Evolutionary conservation across 2,329 filamentous ascomycete genomes (phyloP), one percentile per base, ranked within the genome.

Genomic region (Metarhizium brunneum): DNA sequence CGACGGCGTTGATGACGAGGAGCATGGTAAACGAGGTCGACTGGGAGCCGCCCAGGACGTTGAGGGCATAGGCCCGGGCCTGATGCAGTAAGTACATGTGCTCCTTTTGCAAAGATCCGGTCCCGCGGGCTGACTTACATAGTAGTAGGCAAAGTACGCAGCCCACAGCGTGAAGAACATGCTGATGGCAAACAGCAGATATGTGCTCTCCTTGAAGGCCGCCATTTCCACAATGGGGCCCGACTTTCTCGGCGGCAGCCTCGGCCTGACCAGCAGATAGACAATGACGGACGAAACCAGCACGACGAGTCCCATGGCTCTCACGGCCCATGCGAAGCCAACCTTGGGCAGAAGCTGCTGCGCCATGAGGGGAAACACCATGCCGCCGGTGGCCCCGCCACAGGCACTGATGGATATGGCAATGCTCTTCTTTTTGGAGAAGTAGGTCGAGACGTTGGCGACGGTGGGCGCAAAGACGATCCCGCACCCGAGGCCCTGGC

Each of bases 321-420:
- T 73, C n/a, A 85, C 76, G 0, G 85, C 84, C 83, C 84, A 87
- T 0, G 74, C 73, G 62, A 86, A 87, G 0, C 85, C 85, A 3
- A 87, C 69, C 18, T 71, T 73, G 0, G 83, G 80, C 2, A 86
- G 68, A 11, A 87, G 68, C 54, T 82, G 76, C 62, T 76, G 72
- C 1, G 79, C 73, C 18, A 82, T 74, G 2, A 81, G 72, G 0
- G 85, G 84, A 63, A 85, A 88, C 2, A 87, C 73, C 25, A 87
- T 70, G 0, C 84, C 84, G 1, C 85, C 86, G 0, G 79, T 79
- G 0, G 77, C 78, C 30, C 81, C 82, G 1, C 86, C 86, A 0
- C 77, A 78, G 0, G 83, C 81, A 10, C 76, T 75, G 7, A 85
- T 73, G 0, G 82, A 82, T 18, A 87, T 73, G 1, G 84, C 85